These are phyloP conservation scores for Plasmodium gonderi DNA, from an alignment of 169 alveolate genomes.

Conservation along the genomic window DNA sequence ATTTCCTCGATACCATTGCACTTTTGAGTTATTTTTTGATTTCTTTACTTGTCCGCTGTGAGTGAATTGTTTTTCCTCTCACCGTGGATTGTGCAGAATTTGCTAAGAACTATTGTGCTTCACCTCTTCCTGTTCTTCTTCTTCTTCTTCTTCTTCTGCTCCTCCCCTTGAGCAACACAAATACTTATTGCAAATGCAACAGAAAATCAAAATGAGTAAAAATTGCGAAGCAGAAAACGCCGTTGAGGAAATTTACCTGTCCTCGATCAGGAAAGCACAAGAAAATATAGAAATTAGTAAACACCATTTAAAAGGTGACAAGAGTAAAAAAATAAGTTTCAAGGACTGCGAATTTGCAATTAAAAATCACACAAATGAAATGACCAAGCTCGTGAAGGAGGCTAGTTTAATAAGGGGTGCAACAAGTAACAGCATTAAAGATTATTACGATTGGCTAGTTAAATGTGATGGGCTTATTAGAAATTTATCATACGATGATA, in stretches of 20 bases:
- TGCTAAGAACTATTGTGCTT: not conserved
- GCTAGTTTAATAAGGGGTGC: constrained; percentile 42
- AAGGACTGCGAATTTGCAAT: constrained; percentile 32
- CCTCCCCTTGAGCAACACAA: no score
- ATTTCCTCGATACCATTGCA: no score
- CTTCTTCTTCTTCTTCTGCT: no score
- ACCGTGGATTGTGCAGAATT: not conserved
- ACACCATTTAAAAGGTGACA: constrained; percentile 15
- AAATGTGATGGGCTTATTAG: constrained; percentile 44
- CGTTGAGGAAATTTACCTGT: constrained; percentile 10
- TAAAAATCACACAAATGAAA: constrained; percentile 47
- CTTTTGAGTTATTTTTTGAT: no score
- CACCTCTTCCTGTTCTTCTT: not conserved
- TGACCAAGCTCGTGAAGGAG: constrained; percentile 45
- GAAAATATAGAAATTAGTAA: constrained; percentile 20
- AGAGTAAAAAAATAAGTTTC: constrained; percentile 36
- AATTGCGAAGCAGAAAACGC: not conserved
- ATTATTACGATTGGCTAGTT: constrained; percentile 21
- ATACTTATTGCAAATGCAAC: no score
- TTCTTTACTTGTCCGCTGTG: no score
- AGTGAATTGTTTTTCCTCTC: not conserved
- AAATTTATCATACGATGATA: constrained; percentile 22
- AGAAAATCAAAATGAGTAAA: constrained; percentile 20
- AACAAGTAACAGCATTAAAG: constrained; percentile 36
- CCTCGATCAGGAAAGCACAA: constrained; percentile 21